phyloP scores from a whole-genome alignment of 441 rosid species.

The Theobroma grandiflorum region DNA sequence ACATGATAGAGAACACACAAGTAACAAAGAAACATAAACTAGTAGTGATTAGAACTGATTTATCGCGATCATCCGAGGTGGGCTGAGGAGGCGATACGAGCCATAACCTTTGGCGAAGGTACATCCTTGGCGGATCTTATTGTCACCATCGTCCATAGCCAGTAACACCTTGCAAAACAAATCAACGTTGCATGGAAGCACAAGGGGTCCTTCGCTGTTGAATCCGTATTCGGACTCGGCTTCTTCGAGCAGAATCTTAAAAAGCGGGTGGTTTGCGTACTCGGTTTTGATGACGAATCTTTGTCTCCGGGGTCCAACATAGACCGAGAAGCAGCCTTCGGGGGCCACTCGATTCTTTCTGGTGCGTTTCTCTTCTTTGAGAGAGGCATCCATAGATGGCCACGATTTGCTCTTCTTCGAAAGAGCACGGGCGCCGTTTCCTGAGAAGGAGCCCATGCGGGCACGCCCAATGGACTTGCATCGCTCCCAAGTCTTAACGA shows the following conservation, averaged over 20 bases:
- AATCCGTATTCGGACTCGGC: constrained; percentile 76
- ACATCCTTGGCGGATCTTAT: constrained; percentile 36
- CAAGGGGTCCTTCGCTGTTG: constrained; percentile 63
- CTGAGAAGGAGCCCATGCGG: constrained; percentile 17
- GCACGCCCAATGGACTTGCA: constrained; percentile 58
- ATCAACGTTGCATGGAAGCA: constrained; percentile 71
- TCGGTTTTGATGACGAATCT: constrained; percentile 67
- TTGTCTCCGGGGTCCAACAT: constrained; percentile 64
- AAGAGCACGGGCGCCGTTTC: background rate
- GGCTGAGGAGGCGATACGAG: constrained; percentile 47
- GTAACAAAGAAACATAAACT: too few species aligned
- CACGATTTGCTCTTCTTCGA: constrained; percentile 54
- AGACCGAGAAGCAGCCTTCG: constrained; percentile 76
- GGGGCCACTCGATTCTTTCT: constrained; percentile 51
- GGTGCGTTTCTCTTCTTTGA: background rate
- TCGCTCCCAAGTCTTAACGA: constrained; percentile 63
- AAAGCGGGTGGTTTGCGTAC: constrained; percentile 69
- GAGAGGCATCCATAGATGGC: constrained; percentile 30
- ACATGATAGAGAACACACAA: too few species aligned
- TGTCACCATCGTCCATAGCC: constrained; percentile 48
- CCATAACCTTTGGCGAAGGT: constrained; percentile 37
- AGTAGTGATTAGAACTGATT: constrained; percentile 36
- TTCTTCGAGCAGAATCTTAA: constrained; percentile 67
- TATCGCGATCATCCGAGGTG: constrained; percentile 42
- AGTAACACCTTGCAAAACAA: constrained; percentile 50